These are phyloP conservation scores for Aphanomyces invadans DNA, from an alignment of 352 stramenopile species.

Conservation along the genomic window DNA sequence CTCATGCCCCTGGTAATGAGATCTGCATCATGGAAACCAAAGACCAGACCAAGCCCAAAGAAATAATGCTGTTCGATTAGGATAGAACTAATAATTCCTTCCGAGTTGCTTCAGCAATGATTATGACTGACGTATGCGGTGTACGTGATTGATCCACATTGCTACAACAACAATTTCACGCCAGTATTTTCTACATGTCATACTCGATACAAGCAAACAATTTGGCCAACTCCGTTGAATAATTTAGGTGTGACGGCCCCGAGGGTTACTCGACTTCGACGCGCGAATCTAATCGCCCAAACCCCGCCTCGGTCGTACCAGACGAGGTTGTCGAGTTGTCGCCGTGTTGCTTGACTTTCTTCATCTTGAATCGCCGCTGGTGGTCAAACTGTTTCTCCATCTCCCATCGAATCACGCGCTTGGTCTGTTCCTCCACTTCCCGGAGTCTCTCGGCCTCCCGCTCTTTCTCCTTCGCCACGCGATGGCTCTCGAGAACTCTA, in stretches of 20 bases:
- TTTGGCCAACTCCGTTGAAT: background rate
- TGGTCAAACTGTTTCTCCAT: slow-evolving; percentile 58
- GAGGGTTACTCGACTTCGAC: background rate
- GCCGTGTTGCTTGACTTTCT: background rate
- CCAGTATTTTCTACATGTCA: too few relatives aligned
- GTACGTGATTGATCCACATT: too few relatives aligned
- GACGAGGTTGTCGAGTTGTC: background rate
- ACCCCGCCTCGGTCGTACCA: background rate
- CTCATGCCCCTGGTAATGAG: background rate
- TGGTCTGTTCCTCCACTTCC: slow-evolving; percentile 38
- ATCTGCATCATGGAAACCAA: background rate
- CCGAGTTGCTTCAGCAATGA: too few relatives aligned
- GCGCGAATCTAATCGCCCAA: background rate
- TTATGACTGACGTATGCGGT: too few relatives aligned
- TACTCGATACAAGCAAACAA: too few relatives aligned
- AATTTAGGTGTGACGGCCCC: too few relatives aligned
- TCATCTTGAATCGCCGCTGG: slow-evolving; percentile 29
- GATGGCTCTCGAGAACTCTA: slow-evolving; percentile 36
- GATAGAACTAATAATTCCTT: too few relatives aligned
- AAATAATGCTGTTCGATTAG: background rate
- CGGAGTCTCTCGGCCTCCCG: slow-evolving; percentile 32
- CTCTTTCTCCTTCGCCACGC: slow-evolving; percentile 46
- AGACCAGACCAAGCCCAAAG: background rate
- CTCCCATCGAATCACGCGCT: slow-evolving; percentile 48
- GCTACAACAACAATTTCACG: too few relatives aligned